Evolutionary conservation across 1,284 basidiomycete species (phyloP).

Genomic region (Gomphus bonarii): DNA sequence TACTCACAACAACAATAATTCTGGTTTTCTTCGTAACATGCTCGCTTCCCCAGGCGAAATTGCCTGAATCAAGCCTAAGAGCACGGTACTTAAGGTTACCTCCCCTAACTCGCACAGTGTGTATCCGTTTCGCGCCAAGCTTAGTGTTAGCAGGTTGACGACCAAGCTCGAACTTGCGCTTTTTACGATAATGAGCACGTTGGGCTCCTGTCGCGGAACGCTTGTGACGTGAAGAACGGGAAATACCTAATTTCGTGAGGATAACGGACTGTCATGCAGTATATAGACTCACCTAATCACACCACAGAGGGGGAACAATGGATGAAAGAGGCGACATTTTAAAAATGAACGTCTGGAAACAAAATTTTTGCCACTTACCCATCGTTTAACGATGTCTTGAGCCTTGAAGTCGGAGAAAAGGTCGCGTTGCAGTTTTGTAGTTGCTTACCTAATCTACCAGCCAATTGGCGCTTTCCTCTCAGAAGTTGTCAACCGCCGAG

Average conservation of each 20-base stretch:
- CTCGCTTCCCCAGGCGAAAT: constrained; percentile 97
- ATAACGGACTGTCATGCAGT: background rate
- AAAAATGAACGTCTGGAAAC: no score
- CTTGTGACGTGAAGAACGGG: constrained; percentile 91
- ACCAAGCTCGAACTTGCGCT: constrained; percentile 98
- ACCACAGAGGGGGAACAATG: no score
- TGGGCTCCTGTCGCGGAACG: constrained; percentile 88
- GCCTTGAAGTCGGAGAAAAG: no score
- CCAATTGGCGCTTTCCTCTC: no score
- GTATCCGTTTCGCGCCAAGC: constrained; percentile 87
- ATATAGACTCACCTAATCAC: background rate
- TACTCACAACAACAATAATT: constrained; percentile 85
- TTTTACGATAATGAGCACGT: constrained; percentile 94
- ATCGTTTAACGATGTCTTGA: no score
- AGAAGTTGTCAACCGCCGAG: no score
- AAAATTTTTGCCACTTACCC: no score
- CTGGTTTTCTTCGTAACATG: constrained; percentile 87
- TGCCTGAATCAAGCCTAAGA: constrained; percentile 86
- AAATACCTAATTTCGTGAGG: constrained; percentile 61
- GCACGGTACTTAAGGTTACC: constrained; percentile 92
- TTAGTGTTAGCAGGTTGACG: constrained; percentile 94
- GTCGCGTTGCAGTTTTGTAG: no score
- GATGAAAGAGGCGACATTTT: no score
- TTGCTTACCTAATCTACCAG: no score
- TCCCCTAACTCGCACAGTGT: constrained; percentile 87